Evolutionary conservation across 768 basidiomycete species (phyloP).

Genomic region (Lactarius indigo): DNA sequence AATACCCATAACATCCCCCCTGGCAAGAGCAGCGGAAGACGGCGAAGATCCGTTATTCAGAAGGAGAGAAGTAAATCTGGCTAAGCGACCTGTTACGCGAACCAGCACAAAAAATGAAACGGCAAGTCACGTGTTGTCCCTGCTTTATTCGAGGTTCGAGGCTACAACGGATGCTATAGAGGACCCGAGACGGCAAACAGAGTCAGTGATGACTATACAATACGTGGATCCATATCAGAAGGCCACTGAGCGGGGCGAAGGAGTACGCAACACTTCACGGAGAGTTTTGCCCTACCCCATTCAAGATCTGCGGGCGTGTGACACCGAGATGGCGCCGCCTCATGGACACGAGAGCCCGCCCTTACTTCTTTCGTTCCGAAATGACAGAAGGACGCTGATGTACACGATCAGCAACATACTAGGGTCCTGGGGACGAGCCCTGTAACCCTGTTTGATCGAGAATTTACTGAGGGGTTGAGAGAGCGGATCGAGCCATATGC

Average conservation of each 20-base stretch:
- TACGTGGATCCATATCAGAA: conserved; percentile 4
- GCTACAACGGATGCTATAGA: background rate
- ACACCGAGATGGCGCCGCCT: conserved; percentile 8
- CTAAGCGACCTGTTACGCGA: background rate
- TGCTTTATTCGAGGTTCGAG: background rate
- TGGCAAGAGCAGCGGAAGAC: background rate
- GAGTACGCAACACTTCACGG: background rate
- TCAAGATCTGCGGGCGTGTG: conserved; percentile 13
- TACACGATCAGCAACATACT: conserved; percentile 5
- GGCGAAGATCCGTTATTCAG: background rate
- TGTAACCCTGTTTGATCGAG: background rate
- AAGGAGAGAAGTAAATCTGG: background rate
- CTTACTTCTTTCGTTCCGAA: conserved; percentile 5
- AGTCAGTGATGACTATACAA: background rate
- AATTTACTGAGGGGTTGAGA: background rate
- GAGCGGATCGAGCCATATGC: conserved; percentile 8
- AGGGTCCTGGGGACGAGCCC: background rate
- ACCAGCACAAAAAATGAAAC: background rate
- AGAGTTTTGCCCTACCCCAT: conserved; percentile 2
- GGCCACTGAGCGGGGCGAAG: background rate
- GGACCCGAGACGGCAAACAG: conserved; percentile 5
- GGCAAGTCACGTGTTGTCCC: background rate
- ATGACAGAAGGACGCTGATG: conserved; percentile 6
- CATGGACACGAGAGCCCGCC: background rate
- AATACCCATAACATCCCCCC: background rate